Evolutionary conservation across 2,329 filamentous ascomycete species (phyloP).

Genomic region (Pyrenophora teres): DNA sequence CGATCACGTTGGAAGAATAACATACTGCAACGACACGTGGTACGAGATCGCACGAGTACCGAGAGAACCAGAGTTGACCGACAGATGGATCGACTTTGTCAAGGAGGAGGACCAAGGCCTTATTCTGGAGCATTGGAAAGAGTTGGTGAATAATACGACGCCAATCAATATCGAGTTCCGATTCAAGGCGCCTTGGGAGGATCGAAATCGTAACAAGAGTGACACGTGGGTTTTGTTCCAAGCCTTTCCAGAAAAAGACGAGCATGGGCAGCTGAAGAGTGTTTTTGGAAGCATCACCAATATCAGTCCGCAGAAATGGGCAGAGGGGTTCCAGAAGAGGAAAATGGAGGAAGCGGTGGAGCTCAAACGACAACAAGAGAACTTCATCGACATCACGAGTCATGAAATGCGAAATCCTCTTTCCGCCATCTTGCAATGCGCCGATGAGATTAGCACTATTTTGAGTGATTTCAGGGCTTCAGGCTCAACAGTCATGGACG

Average conservation of each 20-base stretch:
- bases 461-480: constrained; percentile 52
- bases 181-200: constrained; percentile 70
- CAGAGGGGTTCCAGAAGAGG: constrained; percentile 77
- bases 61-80: constrained; percentile 61
- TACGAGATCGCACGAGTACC: constrained; percentile 70
- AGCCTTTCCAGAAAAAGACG: constrained; percentile 72
- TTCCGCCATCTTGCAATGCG: constrained; percentile 74
- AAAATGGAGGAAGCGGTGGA: constrained; percentile 81
- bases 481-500: constrained; percentile 53
- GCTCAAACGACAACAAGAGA: constrained; percentile 78
- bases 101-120: constrained; percentile 66
- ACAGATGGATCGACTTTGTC: constrained; percentile 75
- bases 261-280: constrained; percentile 68
- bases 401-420: constrained; percentile 80
- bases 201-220: constrained; percentile 58
- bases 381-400: constrained; percentile 79
- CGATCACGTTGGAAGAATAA: constrained; percentile 71
- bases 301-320: constrained; percentile 84
- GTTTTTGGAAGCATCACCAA: constrained; percentile 84
- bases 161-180: constrained; percentile 74
- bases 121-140: constrained; percentile 66
- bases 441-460: constrained; percentile 70
- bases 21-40: constrained; percentile 81
- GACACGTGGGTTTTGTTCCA: constrained; percentile 81
- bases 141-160: constrained; percentile 64